Evolutionary conservation across 2,329 filamentous ascomycete species (phyloP), one percentile per base, ranked within the genome.

Genomic region (Shiraia sp.): DNA sequence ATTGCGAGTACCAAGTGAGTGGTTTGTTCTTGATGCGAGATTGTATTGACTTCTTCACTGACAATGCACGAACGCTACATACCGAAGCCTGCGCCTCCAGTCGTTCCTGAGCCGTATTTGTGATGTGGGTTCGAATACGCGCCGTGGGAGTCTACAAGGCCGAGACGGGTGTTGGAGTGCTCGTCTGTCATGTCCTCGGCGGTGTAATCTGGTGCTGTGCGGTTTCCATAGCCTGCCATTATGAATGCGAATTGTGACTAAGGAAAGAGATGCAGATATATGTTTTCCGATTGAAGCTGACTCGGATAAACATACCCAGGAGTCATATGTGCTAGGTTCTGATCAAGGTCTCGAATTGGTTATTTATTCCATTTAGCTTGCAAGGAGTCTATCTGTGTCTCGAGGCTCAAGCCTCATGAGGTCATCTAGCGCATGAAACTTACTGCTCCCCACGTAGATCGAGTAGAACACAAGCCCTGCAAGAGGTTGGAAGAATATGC

Each of bases 221-320:
- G 63, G 59, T 71, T 70, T 26, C 64, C 68, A 53, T 63, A 71
- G 47, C 63, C 64, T 53, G 59, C 55, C 65, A 66, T 66, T 37
- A 22, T 54, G 19, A n/a, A 15, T 36, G 33, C 10, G 13, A 10
- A 12, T 27, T 35, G 9, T 16, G 29, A 32, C 7, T 14, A 25
- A 14, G 10, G 19, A 32, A 12, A 19, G n/a, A 8, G 13, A 15
- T 13, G n/a, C 10, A 14, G 5, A 4, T 31, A n/a, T n/a, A n/a
- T n/a, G n/a, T n/a, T n/a, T n/a, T n/a, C n/a, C n/a, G n/a, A n/a
- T n/a, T n/a, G n/a, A n/a, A n/a, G n/a, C n/a, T n/a, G n/a, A n/a
- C n/a, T n/a, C n/a, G n/a, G n/a, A n/a, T n/a, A n/a, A n/a, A n/a
- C n/a, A n/a, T n/a, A n/a, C n/a, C n/a, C n/a, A n/a, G n/a, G n/a